These are phyloP conservation scores for Tricharina praecox DNA, from an alignment of 495 filamentous ascomycete species.

Conservation along the genomic window DNA sequence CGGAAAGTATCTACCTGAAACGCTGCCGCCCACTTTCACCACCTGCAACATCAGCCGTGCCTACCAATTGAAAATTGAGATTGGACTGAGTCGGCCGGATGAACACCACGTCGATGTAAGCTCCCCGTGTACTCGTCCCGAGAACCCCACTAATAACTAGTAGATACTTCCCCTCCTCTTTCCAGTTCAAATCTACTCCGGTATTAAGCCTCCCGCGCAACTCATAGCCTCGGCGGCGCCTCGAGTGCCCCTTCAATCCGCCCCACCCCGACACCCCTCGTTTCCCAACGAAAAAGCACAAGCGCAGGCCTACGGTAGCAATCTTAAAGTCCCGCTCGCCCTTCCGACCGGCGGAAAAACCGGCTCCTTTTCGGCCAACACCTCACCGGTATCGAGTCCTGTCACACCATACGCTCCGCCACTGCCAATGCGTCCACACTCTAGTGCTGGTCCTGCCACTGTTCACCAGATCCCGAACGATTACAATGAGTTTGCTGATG, in stretches of 20 bases:
- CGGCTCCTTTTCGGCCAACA: conserved; percentile 8
- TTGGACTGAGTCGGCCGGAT: conserved; percentile 40
- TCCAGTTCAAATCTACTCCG: conserved; percentile 70
- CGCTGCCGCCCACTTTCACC: conserved; percentile 65
- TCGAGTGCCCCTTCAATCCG: no score
- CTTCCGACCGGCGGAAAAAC: background rate
- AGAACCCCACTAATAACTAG: no score
- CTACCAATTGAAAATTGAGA: conserved; percentile 67
- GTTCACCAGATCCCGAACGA: no score
- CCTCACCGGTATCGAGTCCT: conserved; percentile 9
- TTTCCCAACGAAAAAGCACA: no score
- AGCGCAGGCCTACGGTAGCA: no score
- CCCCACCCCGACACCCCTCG: no score
- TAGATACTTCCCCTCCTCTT: conserved; percentile 55
- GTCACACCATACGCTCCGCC: conserved; percentile 10
- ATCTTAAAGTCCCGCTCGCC: no score
- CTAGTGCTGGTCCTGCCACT: conserved; percentile 30
- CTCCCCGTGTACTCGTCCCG: conserved; percentile 52
- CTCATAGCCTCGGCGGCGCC: conserved; percentile 31
- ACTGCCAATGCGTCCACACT: conserved; percentile 17
- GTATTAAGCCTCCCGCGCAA: conserved; percentile 62
- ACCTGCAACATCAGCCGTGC: conserved; percentile 72
- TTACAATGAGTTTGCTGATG: conserved; percentile 28
- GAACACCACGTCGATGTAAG: conserved; percentile 37
- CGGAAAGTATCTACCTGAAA: conserved; percentile 53